Percentiles rank a stretch among this genome's conserved stretches.
phyloP scores from a whole-genome alignment of 2,329 filamentous ascomycete species.

The Neofusicoccum parvum region DNA sequence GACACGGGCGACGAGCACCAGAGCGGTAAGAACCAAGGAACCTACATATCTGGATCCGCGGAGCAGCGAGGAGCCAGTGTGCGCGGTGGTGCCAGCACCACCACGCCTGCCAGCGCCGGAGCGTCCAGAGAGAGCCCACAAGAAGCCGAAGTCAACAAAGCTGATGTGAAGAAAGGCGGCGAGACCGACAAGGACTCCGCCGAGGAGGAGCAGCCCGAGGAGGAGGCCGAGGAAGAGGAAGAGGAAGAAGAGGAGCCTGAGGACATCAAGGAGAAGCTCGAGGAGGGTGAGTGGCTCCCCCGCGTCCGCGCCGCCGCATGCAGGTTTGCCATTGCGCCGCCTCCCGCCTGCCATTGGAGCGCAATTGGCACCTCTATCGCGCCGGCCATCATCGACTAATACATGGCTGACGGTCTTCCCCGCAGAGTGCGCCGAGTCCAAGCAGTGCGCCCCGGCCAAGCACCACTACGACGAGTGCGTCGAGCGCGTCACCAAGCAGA shows the following conservation, averaged over 20 bases:
- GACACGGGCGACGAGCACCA: conserved; percentile 29
- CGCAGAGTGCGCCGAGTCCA: conserved; percentile 85
- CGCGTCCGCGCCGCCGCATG: neutral
- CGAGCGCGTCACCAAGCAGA: conserved; percentile 77
- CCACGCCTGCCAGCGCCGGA: conserved; percentile 41
- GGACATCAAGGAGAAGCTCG: conserved; percentile 84
- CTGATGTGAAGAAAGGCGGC: conserved; percentile 36
- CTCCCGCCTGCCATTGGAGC: neutral
- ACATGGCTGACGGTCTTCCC: neutral
- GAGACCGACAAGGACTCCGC: conserved; percentile 49
- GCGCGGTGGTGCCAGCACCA: conserved; percentile 42
- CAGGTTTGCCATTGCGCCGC: neutral
- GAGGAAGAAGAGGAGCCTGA: conserved; percentile 80
- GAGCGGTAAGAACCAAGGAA: conserved; percentile 40
- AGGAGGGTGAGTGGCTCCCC: conserved; percentile 76
- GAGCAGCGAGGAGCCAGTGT: conserved; percentile 33
- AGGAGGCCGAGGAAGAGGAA: conserved; percentile 71
- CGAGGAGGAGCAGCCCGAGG: conserved; percentile 59
- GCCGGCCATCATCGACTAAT: neutral
- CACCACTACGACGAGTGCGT: conserved; percentile 99
- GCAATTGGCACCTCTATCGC: neutral
- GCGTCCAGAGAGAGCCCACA: conserved; percentile 46
- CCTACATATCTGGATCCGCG: conserved; percentile 31
- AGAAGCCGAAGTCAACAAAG: conserved; percentile 28
- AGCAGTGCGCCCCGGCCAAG: conserved; percentile 83